A percentile compares a stretch with the other conserved stretches of the same genome.
phyloP scores from a whole-genome alignment of 225 moss, liverwort and hornwort species.

The Sphagnum tenellum region DNA sequence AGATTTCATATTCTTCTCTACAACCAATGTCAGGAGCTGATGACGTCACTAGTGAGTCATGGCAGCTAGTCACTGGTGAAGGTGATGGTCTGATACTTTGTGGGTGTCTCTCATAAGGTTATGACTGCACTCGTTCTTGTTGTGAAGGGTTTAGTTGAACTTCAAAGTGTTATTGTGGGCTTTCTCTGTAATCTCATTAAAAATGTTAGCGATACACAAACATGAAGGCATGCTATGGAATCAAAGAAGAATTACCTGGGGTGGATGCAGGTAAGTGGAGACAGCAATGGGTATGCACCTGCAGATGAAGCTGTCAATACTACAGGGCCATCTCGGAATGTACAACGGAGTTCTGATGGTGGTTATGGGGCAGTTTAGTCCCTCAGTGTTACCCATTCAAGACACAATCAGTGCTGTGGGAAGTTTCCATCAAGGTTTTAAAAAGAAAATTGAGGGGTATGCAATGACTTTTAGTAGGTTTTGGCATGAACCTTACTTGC shows the following conservation, averaged over 20 bases:
- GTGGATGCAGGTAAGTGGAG: constrained; percentile 40
- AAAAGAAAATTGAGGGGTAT: too few species aligned
- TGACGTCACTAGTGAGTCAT: too few species aligned
- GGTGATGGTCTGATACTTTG: background rate
- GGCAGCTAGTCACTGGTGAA: background rate
- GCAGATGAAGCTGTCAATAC: constrained; percentile 46
- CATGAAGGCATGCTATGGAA: too few species aligned
- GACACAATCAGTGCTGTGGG: too few species aligned
- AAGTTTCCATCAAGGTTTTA: too few species aligned
- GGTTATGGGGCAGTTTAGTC: constrained; percentile 66
- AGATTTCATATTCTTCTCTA: too few species aligned
- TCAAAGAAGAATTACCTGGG: background rate
- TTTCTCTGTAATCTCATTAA: constrained; percentile 2
- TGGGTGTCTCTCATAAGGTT: too few species aligned
- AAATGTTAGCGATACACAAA: background rate
- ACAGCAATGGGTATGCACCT: constrained; percentile 36
- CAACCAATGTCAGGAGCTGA: too few species aligned
- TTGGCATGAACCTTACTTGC: too few species aligned
- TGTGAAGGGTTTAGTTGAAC: background rate
- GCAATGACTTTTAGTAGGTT: too few species aligned
- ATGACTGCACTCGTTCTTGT: too few species aligned
- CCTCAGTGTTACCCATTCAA: too few species aligned
- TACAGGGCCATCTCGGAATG: constrained; percentile 23
- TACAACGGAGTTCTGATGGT: constrained; percentile 40
- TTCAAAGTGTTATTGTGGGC: constrained; percentile 2